These are phyloP conservation scores for Epichloe sp. DNA, from an alignment of 2,329 filamentous ascomycete species.

Conservation along the genomic window DNA sequence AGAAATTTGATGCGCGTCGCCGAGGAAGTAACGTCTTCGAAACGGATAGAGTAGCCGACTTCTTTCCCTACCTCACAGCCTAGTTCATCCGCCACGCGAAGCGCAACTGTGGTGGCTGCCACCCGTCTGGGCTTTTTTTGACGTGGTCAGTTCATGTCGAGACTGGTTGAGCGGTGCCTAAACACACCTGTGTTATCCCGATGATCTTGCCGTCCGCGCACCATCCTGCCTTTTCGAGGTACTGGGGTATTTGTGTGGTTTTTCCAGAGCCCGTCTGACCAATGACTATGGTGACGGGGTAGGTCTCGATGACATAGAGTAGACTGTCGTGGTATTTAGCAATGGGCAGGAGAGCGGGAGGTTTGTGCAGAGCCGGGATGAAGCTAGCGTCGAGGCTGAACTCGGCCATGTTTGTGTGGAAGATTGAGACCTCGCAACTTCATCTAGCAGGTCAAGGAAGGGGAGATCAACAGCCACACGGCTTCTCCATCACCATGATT, in stretches of 20 bases:
- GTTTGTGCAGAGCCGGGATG: conserved; percentile 79
- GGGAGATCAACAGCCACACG: neutral
- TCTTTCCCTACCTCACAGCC: conserved; percentile 78
- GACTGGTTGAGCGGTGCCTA: neutral
- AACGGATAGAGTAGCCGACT: conserved; percentile 81
- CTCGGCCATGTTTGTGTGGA: conserved; percentile 33
- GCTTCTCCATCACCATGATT: neutral
- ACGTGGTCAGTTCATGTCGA: neutral
- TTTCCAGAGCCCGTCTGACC: conserved; percentile 93
- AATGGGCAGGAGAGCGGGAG: conserved; percentile 72
- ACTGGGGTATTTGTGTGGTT: conserved; percentile 91
- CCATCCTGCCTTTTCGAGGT: conserved; percentile 79
- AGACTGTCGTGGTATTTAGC: conserved; percentile 67
- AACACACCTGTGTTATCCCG: conserved; percentile 72
- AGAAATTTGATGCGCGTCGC: conserved; percentile 86
- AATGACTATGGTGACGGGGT: conserved; percentile 75
- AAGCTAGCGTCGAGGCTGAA: conserved; percentile 44
- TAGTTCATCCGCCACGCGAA: conserved; percentile 80
- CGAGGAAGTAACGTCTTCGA: conserved; percentile 83
- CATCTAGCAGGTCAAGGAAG: neutral
- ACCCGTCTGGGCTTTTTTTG: conserved; percentile 63
- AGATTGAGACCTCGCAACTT: neutral
- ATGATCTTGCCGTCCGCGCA: conserved; percentile 71
- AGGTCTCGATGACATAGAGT: conserved; percentile 75
- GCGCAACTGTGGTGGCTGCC: conserved; percentile 79